Percentiles rank a stretch among this genome's conserved stretches.
phyloP scores from a whole-genome alignment of 257 asterid genomes.

The Nicotiana tabacum region DNA sequence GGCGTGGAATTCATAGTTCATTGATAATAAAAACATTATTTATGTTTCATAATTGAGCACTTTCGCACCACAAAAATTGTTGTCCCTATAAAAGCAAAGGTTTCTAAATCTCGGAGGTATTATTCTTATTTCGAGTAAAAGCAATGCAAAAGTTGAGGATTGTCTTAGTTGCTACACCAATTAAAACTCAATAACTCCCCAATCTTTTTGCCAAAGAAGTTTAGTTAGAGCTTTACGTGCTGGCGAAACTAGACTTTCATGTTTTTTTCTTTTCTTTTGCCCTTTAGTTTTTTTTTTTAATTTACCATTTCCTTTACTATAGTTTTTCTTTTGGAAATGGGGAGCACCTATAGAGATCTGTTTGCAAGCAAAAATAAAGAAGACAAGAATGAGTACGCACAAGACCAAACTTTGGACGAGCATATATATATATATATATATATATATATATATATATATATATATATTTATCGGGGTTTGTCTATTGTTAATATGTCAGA shows the following conservation, averaged over 20 bases:
- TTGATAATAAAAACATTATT: not conserved
- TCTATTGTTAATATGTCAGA: not conserved
- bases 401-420: no score
- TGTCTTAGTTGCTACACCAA: conserved; percentile 16
- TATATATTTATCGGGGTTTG: not conserved
- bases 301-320: not conserved
- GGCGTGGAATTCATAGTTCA: not conserved
- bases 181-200: not conserved
- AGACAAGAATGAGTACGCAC: no score
- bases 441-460: not conserved
- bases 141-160: conserved; percentile 23
- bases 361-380: not conserved
- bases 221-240: conserved; percentile 14
- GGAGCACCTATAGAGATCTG: not conserved
- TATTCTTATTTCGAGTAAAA: conserved; percentile 12
- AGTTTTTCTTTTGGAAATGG: not conserved
- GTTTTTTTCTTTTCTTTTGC: not conserved
- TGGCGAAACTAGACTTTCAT: not conserved
- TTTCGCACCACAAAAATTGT: conserved; percentile 7
- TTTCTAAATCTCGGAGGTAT: conserved; percentile 14
- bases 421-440: no score
- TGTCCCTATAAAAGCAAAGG: conserved; percentile 14
- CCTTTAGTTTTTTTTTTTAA: not conserved
- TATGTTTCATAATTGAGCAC: conserved; percentile 12
- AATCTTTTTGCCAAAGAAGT: conserved; percentile 8